Percentiles rank a stretch among this genome's conserved stretches.
phyloP scores from a whole-genome alignment of 2,329 filamentous ascomycete genomes.

The Epichloe scottii region DNA sequence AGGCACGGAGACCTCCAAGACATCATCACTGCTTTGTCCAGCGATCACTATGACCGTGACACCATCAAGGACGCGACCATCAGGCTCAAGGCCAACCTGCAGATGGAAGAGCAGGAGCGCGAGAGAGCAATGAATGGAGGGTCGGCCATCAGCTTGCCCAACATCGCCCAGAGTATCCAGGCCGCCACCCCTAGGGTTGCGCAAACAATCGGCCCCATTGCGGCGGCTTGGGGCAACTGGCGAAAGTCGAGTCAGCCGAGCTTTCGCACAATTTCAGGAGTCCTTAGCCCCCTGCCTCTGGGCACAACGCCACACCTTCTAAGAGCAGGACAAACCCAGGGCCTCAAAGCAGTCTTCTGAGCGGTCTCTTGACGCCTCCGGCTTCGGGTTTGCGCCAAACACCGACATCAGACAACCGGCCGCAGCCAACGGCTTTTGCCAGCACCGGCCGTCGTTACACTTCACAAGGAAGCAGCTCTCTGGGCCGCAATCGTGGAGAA shows the following conservation, averaged over 20 bases:
- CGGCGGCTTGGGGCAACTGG: slow-evolving; percentile 98
- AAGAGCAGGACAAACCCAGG: slow-evolving; percentile 40
- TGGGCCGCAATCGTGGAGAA: slow-evolving; percentile 15
- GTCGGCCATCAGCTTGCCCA: slow-evolving; percentile 55
- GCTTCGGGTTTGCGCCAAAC: slow-evolving; percentile 58
- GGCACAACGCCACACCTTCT: slow-evolving; percentile 44
- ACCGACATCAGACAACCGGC: slow-evolving; percentile 28
- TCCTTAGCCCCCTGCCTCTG: slow-evolving; percentile 30
- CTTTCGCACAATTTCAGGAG: slow-evolving; percentile 35
- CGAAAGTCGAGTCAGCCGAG: slow-evolving; percentile 52
- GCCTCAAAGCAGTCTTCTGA: slow-evolving; percentile 50
- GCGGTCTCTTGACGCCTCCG: slow-evolving; percentile 82
- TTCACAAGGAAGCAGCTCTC: slow-evolving; percentile 24
- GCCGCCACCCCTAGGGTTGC: slow-evolving; percentile 73
- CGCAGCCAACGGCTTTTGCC: slow-evolving; percentile 48
- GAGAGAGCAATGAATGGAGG: slow-evolving; percentile 68
- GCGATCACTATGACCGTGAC: slow-evolving; percentile 63
- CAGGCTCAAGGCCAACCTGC: slow-evolving; percentile 80
- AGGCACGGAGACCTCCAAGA: slow-evolving; percentile 86
- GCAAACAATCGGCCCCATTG: slow-evolving; percentile 60
- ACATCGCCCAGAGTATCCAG: slow-evolving; percentile 65
- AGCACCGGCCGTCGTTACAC: slow-evolving; percentile 47
- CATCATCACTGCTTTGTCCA: slow-evolving; percentile 68
- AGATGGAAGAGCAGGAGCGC: slow-evolving; percentile 96
- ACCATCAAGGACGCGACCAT: slow-evolving; percentile 83